Conservation (phyloP, 139 green algal genomes). For the Trebouxia sp. region DNA sequence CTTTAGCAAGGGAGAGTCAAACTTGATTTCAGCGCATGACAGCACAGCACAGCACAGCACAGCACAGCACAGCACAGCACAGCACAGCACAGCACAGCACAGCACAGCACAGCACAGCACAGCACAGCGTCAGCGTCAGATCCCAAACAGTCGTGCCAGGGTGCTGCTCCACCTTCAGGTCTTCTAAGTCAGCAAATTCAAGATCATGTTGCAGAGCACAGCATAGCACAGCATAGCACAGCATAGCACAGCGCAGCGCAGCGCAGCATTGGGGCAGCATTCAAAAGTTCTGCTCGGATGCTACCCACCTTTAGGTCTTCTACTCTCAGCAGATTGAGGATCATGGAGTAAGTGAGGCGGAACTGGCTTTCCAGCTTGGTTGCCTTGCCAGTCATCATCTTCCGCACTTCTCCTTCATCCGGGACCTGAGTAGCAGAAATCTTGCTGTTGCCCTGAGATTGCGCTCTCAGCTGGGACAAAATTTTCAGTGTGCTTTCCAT, state of each 20-base stretch:
- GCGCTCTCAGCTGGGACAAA: too few relatives aligned
- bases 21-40: not conserved
- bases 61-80: not conserved
- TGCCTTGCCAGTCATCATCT: slow-evolving; percentile 80
- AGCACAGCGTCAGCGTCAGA: too few relatives aligned
- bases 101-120: not conserved
- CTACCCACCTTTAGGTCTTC: slow-evolving; percentile 89
- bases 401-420: slow-evolving; percentile 67
- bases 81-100: not conserved
- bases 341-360: slow-evolving; percentile 97
- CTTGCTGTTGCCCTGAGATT: too few relatives aligned
- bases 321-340: slow-evolving; percentile 93
- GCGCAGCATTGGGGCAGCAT: not conserved
- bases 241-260: not conserved
- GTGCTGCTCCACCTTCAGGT: too few relatives aligned
- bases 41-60: not conserved
- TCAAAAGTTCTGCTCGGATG: too few relatives aligned
- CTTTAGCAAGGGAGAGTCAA: too few relatives aligned
- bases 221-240: not conserved
- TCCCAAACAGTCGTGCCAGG: too few relatives aligned
- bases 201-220: not conserved
- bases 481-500: too few relatives aligned
- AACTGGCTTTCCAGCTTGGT: slow-evolving; percentile 91
- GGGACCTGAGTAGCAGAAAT: too few relatives aligned
- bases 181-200: not conserved